Evolutionary conservation across 805 yeast genomes (phyloP), one percentile per base, ranked within the genome.

Genomic region (Ogataea paraovalis): DNA sequence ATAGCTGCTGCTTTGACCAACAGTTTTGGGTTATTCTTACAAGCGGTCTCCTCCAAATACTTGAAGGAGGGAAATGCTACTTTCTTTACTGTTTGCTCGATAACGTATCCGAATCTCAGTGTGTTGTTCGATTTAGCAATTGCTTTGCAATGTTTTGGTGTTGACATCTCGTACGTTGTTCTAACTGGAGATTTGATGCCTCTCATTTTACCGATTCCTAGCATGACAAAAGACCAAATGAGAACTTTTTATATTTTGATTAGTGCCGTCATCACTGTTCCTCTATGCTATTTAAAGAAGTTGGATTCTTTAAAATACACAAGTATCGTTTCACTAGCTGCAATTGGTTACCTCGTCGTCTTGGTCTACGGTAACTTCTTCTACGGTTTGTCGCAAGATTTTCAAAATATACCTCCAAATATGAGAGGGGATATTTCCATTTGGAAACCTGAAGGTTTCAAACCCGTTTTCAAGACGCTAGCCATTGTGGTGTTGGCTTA

Each of bases 151-250:
- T 85, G 92, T 61, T 87, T 83, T 66, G 95, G 95, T 21, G 90
- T 83, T 16, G 83, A 84, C 2, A 70, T 87, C 13, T 76, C 83
- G 41, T 87, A 87, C 58, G 61, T 87, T 49, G 87, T 87, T 16
- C 74, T 87, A 44, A 79, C 86, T 44, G 94, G 94, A 12, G 94
- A 86, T 59, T 69, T 87, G 46, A 78, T 86, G 73, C 92, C 92
- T 4, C 71, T 78, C 18, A 72, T 79, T 32, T 43, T 55, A 4
- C 60, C 67, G 3, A 64, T 75, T 62, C 72, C 71, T 45, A 64
- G 66, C 21, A 67, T 69, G 28, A 47, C 53, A 2, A 50, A 45
- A 1, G 56, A 59, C 1, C 54, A 58, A 6, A 55, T 54, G 54
- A 64, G 82, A 44, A 64, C 80, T 43, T 69, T 83, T 38, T 79